Conservation (phyloP, 2,329 filamentous ascomycete genomes). For the Eurotiales sp. region DNA sequence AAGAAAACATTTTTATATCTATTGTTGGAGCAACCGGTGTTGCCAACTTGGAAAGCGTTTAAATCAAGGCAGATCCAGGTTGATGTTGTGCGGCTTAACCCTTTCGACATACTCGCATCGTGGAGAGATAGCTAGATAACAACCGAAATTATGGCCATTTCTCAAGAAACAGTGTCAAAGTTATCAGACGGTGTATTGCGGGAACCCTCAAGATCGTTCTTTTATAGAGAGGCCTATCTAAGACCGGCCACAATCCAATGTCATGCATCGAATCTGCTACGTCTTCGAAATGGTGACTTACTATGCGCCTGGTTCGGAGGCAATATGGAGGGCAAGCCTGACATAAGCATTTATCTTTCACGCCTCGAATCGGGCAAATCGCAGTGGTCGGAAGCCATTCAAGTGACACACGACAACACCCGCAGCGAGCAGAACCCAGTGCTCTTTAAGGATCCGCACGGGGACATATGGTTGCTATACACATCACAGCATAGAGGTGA, state of each 20-base stretch:
- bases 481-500: conserved; percentile 46
- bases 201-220: conserved; percentile 7
- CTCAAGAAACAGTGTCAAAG: conserved; percentile 7
- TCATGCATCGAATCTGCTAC: conserved; percentile 45
- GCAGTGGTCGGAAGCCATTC: conserved; percentile 32
- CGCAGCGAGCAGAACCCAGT: conserved; percentile 47
- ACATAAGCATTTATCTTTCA: conserved; percentile 45
- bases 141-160: conserved; percentile 1
- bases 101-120: background rate
- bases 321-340: conserved; percentile 43
- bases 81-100: no score
- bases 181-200: conserved; percentile 1
- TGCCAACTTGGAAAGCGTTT: no score
- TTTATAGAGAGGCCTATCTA: conserved; percentile 22
- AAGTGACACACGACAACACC: conserved; percentile 36
- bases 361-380: conserved; percentile 28
- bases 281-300: conserved; percentile 38
- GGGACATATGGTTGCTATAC: conserved; percentile 41
- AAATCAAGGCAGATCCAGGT: no score
- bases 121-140: background rate
- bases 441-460: conserved; percentile 37
- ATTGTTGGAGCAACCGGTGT: no score
- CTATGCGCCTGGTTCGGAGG: conserved; percentile 47
- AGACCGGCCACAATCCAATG: conserved; percentile 42
- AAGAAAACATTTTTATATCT: no score